Percentiles rank a stretch among this genome's conserved stretches.
These are phyloP conservation scores for Sarocladiaceae sp. DNA, from an alignment of 2,329 filamentous ascomycete species.

Conservation along the genomic window DNA sequence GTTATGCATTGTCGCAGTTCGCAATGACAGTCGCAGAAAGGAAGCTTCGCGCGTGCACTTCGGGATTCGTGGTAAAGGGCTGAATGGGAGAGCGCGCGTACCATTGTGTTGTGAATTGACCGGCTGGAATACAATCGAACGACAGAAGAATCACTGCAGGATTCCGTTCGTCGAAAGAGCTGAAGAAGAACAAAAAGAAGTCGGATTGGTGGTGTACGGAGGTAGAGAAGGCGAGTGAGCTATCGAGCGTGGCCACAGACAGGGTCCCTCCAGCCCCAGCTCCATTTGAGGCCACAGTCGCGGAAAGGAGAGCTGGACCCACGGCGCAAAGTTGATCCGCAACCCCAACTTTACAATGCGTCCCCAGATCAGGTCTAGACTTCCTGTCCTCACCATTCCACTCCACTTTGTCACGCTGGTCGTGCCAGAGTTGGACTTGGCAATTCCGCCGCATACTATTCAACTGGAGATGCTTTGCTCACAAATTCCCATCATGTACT, in stretches of 20 bases:
- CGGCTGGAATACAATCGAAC: neutral
- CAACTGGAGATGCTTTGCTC: neutral
- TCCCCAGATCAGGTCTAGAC: neutral
- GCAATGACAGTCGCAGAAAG: neutral
- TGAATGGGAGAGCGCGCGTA: constrained; percentile 18
- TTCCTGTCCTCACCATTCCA: neutral
- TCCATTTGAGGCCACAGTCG: constrained; percentile 41
- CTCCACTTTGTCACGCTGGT: neutral
- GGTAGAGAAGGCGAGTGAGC: neutral
- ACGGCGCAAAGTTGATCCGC: constrained; percentile 31
- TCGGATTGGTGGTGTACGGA: constrained; percentile 14
- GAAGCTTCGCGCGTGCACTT: neutral
- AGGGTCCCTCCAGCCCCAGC: neutral
- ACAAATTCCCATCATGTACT: neutral
- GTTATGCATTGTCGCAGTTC: neutral
- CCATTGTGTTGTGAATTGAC: constrained; percentile 22
- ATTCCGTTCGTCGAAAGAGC: constrained; percentile 23
- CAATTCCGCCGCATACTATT: neutral
- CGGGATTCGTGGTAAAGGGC: neutral
- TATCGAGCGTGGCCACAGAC: constrained; percentile 3
- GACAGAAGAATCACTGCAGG: constrained; percentile 28
- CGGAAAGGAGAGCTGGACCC: constrained; percentile 26
- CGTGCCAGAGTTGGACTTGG: neutral
- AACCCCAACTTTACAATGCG: neutral
- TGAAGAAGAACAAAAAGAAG: constrained; percentile 18